Evolutionary conservation across 2,329 filamentous ascomycete species (phyloP).

Genomic region (Cladobotryum mycophilum): DNA sequence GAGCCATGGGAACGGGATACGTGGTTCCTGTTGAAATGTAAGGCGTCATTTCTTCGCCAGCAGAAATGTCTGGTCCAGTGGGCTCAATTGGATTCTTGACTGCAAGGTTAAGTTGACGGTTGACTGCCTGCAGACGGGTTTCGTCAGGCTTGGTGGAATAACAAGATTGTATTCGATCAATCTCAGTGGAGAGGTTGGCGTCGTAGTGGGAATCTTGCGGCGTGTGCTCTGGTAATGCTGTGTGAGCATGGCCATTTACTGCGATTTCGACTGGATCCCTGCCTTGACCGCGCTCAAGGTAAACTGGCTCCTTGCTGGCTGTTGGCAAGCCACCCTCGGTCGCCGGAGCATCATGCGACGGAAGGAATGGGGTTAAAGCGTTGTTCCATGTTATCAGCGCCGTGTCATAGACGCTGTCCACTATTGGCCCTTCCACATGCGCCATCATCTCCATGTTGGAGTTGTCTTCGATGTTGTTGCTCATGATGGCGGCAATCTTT

Average conservation of each 20-base stretch:
- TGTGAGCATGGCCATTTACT: not conserved
- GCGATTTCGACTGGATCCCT: not conserved
- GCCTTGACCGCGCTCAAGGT: not conserved
- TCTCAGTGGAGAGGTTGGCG: conserved; percentile 51
- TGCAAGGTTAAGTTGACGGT: conserved; percentile 60
- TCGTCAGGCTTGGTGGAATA: conserved; percentile 46
- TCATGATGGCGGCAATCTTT: conserved; percentile 63
- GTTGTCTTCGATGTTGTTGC: conserved; percentile 74
- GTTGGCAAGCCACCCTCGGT: conserved; percentile 5
- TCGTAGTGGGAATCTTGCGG: conserved; percentile 60
- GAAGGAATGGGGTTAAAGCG: conserved; percentile 29
- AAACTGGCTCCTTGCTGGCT: conserved; percentile 1
- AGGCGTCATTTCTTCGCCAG: conserved; percentile 56
- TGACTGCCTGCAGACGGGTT: conserved; percentile 51
- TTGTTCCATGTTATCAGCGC: conserved; percentile 68
- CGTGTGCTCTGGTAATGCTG: conserved; percentile 47
- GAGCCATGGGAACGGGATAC: conserved; percentile 60
- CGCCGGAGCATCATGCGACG: conserved; percentile 4
- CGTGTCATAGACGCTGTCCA: conserved; percentile 69
- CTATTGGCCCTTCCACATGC: conserved; percentile 68
- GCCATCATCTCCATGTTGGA: conserved; percentile 78
- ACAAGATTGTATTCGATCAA: conserved; percentile 53
- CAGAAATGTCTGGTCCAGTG: conserved; percentile 47
- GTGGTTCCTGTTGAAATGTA: conserved; percentile 44
- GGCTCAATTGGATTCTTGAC: conserved; percentile 44